Evolutionary conservation across 768 basidiomycete genomes (phyloP).

Genomic region (Hortiboletus campestris): DNA sequence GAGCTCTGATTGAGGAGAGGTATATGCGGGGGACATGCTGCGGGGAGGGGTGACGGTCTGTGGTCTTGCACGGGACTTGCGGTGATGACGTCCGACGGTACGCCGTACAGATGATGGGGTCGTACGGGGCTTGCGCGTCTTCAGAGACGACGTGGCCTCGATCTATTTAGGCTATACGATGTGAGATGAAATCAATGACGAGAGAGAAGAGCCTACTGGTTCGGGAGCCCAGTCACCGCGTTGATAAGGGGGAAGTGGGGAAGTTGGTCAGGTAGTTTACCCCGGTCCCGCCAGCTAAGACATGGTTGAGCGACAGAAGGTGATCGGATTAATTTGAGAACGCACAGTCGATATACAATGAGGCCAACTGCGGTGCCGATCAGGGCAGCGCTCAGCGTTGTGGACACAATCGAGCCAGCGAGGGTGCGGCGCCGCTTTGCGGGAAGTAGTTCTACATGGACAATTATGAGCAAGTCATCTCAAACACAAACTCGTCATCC

Average conservation of each 20-base stretch:
- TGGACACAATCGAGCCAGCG: conserved; percentile 79
- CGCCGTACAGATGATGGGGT: conserved; percentile 33
- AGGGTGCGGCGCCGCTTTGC: conserved; percentile 78
- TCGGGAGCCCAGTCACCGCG: conserved; percentile 55
- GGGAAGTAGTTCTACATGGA: conserved; percentile 71
- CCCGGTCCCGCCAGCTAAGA: conserved; percentile 74
- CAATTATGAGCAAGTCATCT: conserved; percentile 41
- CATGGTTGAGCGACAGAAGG: background rate
- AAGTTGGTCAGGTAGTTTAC: conserved; percentile 48
- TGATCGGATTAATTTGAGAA: conserved; percentile 13
- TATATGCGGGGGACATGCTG: conserved; percentile 25
- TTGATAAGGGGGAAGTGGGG: conserved; percentile 66
- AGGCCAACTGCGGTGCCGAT: conserved; percentile 86
- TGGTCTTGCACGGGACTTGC: conserved; percentile 31
- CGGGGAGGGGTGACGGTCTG: conserved; percentile 27
- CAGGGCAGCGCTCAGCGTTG: conserved; percentile 80
- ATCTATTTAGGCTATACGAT: conserved; percentile 27
- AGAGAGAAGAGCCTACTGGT: conserved; percentile 24
- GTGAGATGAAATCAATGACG: conserved; percentile 12
- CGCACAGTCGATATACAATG: conserved; percentile 84
- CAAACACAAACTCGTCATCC: background rate
- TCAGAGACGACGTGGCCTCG: conserved; percentile 39
- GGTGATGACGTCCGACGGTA: conserved; percentile 34
- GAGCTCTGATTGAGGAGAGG: conserved; percentile 41
- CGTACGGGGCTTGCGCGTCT: conserved; percentile 38